Evolutionary conservation across 306 rosid species (phyloP).

Genomic region (Malus fusca): DNA sequence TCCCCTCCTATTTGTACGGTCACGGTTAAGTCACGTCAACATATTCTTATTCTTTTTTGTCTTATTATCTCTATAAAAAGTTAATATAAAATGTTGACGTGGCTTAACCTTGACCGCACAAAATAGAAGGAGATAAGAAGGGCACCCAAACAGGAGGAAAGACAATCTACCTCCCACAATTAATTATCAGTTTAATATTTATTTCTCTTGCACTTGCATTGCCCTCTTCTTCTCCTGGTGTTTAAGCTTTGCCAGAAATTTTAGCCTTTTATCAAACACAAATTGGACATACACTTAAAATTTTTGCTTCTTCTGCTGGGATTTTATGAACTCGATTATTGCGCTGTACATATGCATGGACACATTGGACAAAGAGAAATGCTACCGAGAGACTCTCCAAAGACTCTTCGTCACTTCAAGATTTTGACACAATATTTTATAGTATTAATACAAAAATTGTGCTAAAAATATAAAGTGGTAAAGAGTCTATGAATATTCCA

Average conservation of each 20-base stretch:
- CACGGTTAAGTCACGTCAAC: no score
- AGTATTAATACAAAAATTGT: fast-evolving
- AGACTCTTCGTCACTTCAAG: no score
- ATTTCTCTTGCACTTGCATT: neutral
- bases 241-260: neutral
- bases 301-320: neutral
- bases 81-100: no score
- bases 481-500: fast-evolving
- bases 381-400: no score
- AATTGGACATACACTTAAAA: neutral
- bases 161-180: neutral
- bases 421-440: no score
- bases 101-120: no score
- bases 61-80: no score
- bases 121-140: no score
- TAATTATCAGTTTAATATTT: neutral
- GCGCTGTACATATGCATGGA: neutral
- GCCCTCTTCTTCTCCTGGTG: neutral
- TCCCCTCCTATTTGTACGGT: no score
- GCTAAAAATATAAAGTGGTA: fast-evolving
- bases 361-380: neutral
- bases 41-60: no score
- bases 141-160: no score
- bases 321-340: neutral
- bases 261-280: neutral